Conservation (phyloP, 768 basidiomycete genomes). For the Mycena indigotica region DNA sequence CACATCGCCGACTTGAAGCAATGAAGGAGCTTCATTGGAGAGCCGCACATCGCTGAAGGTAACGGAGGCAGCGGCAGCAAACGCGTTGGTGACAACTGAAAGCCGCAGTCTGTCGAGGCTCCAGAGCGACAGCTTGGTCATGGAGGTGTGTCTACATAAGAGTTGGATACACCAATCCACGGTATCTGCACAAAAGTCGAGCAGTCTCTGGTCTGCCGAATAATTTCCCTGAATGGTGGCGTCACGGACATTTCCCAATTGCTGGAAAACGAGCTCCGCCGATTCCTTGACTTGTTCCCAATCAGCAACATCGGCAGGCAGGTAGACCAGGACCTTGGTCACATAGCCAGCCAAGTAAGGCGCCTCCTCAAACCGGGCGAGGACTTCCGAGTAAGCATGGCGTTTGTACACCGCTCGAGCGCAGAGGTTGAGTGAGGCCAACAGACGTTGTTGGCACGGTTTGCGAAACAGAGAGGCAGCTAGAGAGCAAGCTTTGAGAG, state of each 20-base stretch:
- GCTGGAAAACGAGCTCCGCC: neutral
- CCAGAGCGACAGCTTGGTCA: neutral
- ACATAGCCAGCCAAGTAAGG: neutral
- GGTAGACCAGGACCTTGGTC: neutral
- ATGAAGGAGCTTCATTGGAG: neutral
- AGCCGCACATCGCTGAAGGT: neutral
- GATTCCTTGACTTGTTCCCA: neutral
- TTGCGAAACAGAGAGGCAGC: neutral
- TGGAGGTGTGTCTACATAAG: neutral
- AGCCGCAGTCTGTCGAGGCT: neutral
- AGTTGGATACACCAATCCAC: neutral
- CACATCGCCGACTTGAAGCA: neutral
- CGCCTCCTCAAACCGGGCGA: neutral
- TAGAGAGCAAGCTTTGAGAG: neutral
- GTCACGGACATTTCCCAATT: neutral
- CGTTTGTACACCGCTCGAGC: neutral
- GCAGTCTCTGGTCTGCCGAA: neutral
- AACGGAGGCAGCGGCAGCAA: neutral
- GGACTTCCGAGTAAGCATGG: neutral
- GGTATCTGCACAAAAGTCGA: neutral
- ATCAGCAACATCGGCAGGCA: neutral
- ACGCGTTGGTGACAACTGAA: neutral
- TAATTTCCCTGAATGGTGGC: neutral
- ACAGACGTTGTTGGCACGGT: neutral
- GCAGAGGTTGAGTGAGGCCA: neutral